Base-by-base conservation (phyloP, 257 asterid genomes). In the Scutellaria barbata region DNA sequence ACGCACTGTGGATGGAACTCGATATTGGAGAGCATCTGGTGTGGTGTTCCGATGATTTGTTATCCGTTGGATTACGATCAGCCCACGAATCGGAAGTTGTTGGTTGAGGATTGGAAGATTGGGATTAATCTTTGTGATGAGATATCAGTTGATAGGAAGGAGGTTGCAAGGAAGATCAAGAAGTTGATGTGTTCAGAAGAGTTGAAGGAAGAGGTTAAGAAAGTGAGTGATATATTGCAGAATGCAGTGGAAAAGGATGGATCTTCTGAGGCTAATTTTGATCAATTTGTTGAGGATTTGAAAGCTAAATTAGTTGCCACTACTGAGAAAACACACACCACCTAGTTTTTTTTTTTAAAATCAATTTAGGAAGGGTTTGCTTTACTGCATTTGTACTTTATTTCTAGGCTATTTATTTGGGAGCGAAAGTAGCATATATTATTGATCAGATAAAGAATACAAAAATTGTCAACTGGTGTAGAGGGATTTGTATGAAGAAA, bases 1-100 rank as follows among this genome's bases (percentile, higher is more conserved):
- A 84, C 92, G 1, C 92, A 86, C 1, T 78, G 86, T 22, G 92
- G 86, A 18, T 86, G 92, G 92, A 86, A 86, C 42, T 86, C 92
- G 1, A 66, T 73, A 13, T 0, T 84, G 50, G 92, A 86, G 66
- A 84, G 92, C 51, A 63, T 82, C 20, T 84, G 87, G 85, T 79
- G 74, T 16, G 85, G 81, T 1, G 84, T 86, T 9, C 92, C 92
- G 0, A 76, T 86, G 92, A 69, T 86, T 51, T 86, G 92, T 65
- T 77, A 76, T 52, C 92, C 89, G 8, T 25, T 82, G 6, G 5
- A 8, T 14, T 73, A 69, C 11, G 92, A 86, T 79, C 92, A 86
- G 45, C 77, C 66, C 2, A 71, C 75, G 7, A 86, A 86, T 45
- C 60, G 88, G 43, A 86, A 84, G 35, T 30, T 82, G n/a, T 73